These are phyloP conservation scores for Podila verticillata DNA, from an alignment of 192 early-diverging fungal species.

Conservation along the genomic window DNA sequence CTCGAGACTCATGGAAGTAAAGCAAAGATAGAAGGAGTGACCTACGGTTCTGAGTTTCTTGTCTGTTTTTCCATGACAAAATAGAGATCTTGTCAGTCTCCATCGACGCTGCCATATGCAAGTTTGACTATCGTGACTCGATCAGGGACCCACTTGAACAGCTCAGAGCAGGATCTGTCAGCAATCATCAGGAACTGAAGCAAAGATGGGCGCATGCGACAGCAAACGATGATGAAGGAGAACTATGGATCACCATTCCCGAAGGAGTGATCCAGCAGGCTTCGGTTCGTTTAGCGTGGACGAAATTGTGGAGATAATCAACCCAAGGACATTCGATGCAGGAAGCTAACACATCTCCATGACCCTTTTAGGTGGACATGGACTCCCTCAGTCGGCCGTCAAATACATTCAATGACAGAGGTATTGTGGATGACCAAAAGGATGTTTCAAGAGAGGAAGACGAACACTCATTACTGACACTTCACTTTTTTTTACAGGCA, in stretches of 20 bases:
- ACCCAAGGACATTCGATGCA: no score
- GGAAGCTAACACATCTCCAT: background rate
- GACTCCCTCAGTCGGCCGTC: constrained; percentile 23
- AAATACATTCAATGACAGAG: constrained; percentile 22
- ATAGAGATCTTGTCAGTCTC: constrained; percentile 50
- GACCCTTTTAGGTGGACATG: constrained; percentile 22
- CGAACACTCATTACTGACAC: background rate
- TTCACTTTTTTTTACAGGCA: constrained; percentile 8
- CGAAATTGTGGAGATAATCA: background rate
- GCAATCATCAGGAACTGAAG: constrained; percentile 59
- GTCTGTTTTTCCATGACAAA: background rate
- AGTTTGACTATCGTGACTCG: constrained; percentile 54
- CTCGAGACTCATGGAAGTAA: background rate
- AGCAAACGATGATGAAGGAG: constrained; percentile 61
- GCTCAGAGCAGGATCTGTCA: constrained; percentile 47
- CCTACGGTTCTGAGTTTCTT: background rate
- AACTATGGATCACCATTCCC: constrained; percentile 53
- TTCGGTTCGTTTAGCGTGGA: constrained; percentile 14
- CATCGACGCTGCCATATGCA: constrained; percentile 45
- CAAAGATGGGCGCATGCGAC: constrained; percentile 56
- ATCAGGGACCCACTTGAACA: constrained; percentile 50
- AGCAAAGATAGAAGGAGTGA: background rate
- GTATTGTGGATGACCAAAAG: background rate
- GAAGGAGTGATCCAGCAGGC: constrained; percentile 37
- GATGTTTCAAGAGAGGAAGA: background rate